Percentiles rank a stretch among this genome's conserved stretches.
Evolutionary conservation across 2,329 filamentous ascomycete species (phyloP).

Genomic region (Fusarium sp.): DNA sequence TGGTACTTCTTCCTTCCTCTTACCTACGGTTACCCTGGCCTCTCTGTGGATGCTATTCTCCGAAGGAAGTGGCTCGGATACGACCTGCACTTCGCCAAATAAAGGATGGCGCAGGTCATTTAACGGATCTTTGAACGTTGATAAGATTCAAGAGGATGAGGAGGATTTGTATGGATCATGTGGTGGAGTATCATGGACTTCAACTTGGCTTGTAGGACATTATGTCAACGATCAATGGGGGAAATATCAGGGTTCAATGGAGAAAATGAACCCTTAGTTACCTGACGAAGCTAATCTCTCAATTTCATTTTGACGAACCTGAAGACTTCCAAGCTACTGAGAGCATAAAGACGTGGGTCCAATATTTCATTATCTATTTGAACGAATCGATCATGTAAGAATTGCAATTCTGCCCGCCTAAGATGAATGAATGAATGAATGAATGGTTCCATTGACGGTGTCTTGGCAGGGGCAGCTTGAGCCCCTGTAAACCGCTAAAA

Average conservation of each 20-base stretch:
- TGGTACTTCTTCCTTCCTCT: slow-evolving; percentile 96
- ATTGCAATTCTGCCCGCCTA: not conserved
- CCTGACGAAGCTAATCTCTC: slow-evolving; percentile 27
- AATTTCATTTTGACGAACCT: slow-evolving; percentile 21
- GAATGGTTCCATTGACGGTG: not conserved
- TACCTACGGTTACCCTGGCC: slow-evolving; percentile 93
- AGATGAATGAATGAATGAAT: not conserved
- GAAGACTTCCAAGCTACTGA: slow-evolving; percentile 2
- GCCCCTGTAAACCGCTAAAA: not conserved
- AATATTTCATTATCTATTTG: slow-evolving; percentile 17
- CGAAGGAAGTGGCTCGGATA: slow-evolving; percentile 96
- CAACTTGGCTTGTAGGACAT: not conserved
- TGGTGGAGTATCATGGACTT: not conserved
- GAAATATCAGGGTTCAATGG: slow-evolving; percentile 5
- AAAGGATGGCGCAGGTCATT: slow-evolving; percentile 49
- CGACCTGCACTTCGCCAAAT: slow-evolving; percentile 99
- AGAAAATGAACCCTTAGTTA: slow-evolving; percentile 22
- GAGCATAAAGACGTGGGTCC: slow-evolving; percentile 18
- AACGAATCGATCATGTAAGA: not conserved
- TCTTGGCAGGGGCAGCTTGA: not conserved
- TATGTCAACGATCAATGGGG: slow-evolving; percentile 13
- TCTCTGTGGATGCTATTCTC: slow-evolving; percentile 80
- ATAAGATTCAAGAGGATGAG: not conserved
- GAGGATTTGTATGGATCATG: not conserved
- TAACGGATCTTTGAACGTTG: not conserved